phyloP scores from a whole-genome alignment of 2,329 filamentous ascomycete species.

The Pseudogymnoascus sp. region DNA sequence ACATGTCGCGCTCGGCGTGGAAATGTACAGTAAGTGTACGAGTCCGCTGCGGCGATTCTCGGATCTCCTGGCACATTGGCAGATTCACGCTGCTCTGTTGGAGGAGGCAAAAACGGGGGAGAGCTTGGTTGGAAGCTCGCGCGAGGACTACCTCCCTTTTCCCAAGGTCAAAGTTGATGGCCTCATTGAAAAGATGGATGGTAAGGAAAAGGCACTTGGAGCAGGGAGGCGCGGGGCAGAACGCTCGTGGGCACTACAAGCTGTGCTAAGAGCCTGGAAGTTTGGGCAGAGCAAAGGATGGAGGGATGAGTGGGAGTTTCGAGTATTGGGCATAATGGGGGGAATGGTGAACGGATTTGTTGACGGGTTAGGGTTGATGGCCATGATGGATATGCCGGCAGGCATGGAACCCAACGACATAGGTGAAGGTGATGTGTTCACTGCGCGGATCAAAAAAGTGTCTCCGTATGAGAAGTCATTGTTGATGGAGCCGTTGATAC shows the following conservation, averaged over 20 bases:
- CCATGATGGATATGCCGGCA: slow-evolving; percentile 1
- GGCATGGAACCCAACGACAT: background rate
- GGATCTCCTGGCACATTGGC: slow-evolving; percentile 58
- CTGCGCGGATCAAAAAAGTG: background rate
- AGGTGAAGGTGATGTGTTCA: slow-evolving; percentile 4
- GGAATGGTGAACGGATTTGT: slow-evolving; percentile 1
- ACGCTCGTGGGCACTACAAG: slow-evolving; percentile 50
- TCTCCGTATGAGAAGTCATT: slow-evolving; percentile 1
- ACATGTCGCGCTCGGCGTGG: slow-evolving; percentile 49
- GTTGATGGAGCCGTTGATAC: background rate
- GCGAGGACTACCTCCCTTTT: slow-evolving; percentile 25
- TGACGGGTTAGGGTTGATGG: background rate
- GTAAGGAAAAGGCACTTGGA: slow-evolving; percentile 21
- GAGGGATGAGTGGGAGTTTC: slow-evolving; percentile 2
- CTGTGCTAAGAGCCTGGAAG: slow-evolving; percentile 51
- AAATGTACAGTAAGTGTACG: slow-evolving; percentile 56
- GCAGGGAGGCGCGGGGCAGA: slow-evolving; percentile 21
- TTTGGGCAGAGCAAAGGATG: slow-evolving; percentile 25
- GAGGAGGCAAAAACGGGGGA: slow-evolving; percentile 33
- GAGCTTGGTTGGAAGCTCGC: slow-evolving; percentile 29
- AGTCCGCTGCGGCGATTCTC: slow-evolving; percentile 57
- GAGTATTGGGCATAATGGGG: background rate
- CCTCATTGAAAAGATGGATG: slow-evolving; percentile 22
- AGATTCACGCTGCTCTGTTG: slow-evolving; percentile 51
- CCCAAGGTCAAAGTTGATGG: slow-evolving; percentile 21